A percentile compares a stretch with the other conserved stretches of the same genome.
Evolutionary conservation across 176 grass and related monocot species (phyloP).

Genomic region (Cymbopogon citratus): DNA sequence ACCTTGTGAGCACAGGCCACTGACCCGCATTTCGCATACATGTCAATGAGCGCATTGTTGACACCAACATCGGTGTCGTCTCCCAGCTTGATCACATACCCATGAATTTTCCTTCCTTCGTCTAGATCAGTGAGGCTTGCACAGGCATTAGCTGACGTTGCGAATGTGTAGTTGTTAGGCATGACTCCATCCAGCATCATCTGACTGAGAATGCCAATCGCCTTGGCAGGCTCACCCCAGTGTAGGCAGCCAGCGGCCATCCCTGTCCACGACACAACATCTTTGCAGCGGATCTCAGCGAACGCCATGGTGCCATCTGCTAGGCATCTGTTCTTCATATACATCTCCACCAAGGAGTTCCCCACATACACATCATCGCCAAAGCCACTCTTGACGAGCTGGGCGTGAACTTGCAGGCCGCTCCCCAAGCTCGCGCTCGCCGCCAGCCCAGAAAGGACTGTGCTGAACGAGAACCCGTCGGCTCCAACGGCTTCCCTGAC

Average conservation of each 20-base stretch:
- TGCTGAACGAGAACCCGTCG: conserved; percentile 66
- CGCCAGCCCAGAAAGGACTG: conserved; percentile 45
- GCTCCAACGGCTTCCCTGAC: conserved; percentile 7
- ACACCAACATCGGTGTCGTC: conserved; percentile 26
- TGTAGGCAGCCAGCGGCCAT: conserved; percentile 48
- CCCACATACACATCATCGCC: conserved; percentile 37
- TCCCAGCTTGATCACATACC: conserved; percentile 43
- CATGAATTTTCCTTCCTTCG: conserved; percentile 41
- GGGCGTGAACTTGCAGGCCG: conserved; percentile 49
- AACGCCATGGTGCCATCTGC: conserved; percentile 34
- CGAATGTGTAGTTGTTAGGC: conserved; percentile 55
- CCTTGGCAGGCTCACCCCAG: conserved; percentile 19
- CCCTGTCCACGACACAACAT: conserved; percentile 66
- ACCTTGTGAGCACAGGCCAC: conserved; percentile 26
- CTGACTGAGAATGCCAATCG: conserved; percentile 24
- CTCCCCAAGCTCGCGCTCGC: background rate
- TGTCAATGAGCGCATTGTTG: conserved; percentile 50
- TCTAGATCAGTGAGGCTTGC: conserved; percentile 15
- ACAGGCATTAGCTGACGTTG: conserved; percentile 35
- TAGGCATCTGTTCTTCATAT: conserved; percentile 42
- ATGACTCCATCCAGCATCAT: conserved; percentile 35
- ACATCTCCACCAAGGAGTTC: conserved; percentile 68
- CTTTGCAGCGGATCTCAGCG: conserved; percentile 29
- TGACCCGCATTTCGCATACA: conserved; percentile 51
- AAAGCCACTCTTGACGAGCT: conserved; percentile 52